Evolutionary conservation across 495 filamentous ascomycete genomes (phyloP).

Genomic region (Massariosphaeria phaeospora): DNA sequence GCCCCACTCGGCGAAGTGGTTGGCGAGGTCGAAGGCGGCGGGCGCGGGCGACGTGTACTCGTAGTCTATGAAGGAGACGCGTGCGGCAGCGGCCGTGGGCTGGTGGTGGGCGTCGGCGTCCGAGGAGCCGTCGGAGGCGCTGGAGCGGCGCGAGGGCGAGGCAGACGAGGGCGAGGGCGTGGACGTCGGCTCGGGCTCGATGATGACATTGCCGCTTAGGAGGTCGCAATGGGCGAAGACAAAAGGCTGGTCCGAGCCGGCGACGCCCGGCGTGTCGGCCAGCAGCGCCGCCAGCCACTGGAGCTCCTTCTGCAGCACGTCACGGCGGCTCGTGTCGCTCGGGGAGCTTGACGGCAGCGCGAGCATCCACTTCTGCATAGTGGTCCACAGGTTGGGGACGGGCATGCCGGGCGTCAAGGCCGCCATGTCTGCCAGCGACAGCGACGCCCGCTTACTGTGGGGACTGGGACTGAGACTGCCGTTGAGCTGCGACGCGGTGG

Average conservation of each 20-base stretch:
- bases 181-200: conserved; percentile 61
- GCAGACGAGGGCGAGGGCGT: conserved; percentile 26
- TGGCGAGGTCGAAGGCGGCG: conserved; percentile 97
- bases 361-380: conserved; percentile 91
- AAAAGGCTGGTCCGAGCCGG: conserved; percentile 60
- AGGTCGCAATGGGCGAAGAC: conserved; percentile 96
- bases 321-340: conserved; percentile 59
- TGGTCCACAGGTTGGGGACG: conserved; percentile 80
- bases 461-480: no score
- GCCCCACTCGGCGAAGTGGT: conserved; percentile 98
- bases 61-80: conserved; percentile 94
- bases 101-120: conserved; percentile 31
- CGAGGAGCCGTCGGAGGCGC: conserved; percentile 36
- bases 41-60: conserved; percentile 86
- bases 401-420: conserved; percentile 33
- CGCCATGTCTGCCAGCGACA: conserved; percentile 23
- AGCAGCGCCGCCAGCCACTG: conserved; percentile 61
- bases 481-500: conserved; percentile 4
- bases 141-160: conserved; percentile 24
- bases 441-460: conserved; percentile 23
- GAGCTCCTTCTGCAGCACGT: conserved; percentile 68
- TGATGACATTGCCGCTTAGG: conserved; percentile 89
- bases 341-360: conserved; percentile 71
- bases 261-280: conserved; percentile 67
- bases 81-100: no score